A percentile compares a stretch with the other conserved stretches of the same genome.
These are phyloP conservation scores for Ogataea saltuana DNA, from an alignment of 805 yeast genomes.

Conservation along the genomic window DNA sequence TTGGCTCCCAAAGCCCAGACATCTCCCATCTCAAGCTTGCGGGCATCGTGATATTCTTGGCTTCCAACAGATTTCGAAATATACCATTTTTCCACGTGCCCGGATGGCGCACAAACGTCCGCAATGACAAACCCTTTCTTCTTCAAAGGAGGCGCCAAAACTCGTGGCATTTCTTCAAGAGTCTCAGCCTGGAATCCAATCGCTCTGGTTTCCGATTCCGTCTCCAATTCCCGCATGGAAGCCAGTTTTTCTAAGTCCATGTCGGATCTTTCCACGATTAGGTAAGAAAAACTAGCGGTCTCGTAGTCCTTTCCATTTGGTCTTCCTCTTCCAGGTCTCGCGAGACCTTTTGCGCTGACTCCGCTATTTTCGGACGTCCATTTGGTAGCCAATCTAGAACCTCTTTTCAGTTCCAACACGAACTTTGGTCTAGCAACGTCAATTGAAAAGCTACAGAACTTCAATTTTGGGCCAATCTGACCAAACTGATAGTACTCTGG, in stretches of 20 bases:
- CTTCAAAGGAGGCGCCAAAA: conserved; percentile 69
- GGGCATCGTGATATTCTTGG: conserved; percentile 82
- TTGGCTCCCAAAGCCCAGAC: conserved; percentile 78
- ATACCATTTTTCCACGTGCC: conserved; percentile 83
- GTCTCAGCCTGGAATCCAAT: conserved; percentile 31
- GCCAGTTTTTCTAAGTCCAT: conserved; percentile 37
- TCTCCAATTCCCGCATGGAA: conserved; percentile 18
- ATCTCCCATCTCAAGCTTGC: conserved; percentile 84
- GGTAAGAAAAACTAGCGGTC: conserved; percentile 68
- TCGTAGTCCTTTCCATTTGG: conserved; percentile 71
- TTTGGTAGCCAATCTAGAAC: conserved; percentile 65
- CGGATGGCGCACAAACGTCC: conserved; percentile 77
- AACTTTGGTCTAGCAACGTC: conserved; percentile 76
- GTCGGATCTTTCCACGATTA: conserved; percentile 63
- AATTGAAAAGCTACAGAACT: conserved; percentile 75
- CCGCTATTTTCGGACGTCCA: conserved; percentile 68
- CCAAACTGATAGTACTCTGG: conserved; percentile 61
- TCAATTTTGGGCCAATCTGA: conserved; percentile 56
- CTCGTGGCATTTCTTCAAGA: conserved; percentile 65
- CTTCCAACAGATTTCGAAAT: conserved; percentile 76
- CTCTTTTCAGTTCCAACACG: conserved; percentile 82
- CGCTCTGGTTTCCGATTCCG: conserved; percentile 14
- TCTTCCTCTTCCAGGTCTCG: conserved; percentile 74
- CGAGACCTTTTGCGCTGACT: conserved; percentile 48
- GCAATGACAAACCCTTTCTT: conserved; percentile 80